These are phyloP conservation scores for Salvia miltiorrhiza DNA, from an alignment of 257 asterid genomes.

Conservation along the genomic window DNA sequence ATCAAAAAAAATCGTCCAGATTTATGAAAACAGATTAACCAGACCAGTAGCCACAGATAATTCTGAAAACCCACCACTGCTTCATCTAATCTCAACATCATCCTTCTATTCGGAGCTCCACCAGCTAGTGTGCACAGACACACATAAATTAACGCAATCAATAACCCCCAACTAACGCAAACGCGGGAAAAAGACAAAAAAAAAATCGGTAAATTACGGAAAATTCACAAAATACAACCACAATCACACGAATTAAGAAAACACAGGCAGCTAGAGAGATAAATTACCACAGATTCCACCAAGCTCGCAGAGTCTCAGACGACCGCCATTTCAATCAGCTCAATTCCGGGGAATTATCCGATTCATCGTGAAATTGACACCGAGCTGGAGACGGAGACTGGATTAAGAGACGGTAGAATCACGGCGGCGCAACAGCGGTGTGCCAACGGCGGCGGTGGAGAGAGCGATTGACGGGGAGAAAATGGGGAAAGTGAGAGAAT, in stretches of 20 bases:
- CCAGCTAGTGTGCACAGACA: conserved; percentile 4
- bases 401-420: not conserved
- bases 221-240: not conserved
- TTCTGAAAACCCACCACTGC: not conserved
- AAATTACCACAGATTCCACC: conserved; percentile 15
- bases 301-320: conserved; percentile 22
- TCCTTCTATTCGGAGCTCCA: conserved; percentile 14
- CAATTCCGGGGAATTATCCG: not conserved
- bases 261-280: not conserved
- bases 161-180: conserved; percentile 6
- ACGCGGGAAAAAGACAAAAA: not conserved
- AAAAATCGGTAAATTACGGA: not conserved
- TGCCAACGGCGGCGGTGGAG: conserved; percentile 22
- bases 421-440: conserved; percentile 20
- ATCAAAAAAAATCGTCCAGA: conserved; percentile 12
- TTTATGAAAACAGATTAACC: not conserved
- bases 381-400: not conserved
- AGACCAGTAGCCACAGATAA: not conserved
- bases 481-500: conserved; percentile 21
- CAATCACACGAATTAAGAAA: not conserved
- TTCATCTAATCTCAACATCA: not conserved
- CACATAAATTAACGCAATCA: not conserved
- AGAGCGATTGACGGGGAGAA: conserved; percentile 3
- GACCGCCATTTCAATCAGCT: conserved; percentile 30
- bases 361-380: conserved; percentile 8